A percentile compares a stretch with the other conserved stretches of the same genome.
Evolutionary conservation across 139 green algal species (phyloP).

Genomic region (Yamagishiella unicocca): DNA sequence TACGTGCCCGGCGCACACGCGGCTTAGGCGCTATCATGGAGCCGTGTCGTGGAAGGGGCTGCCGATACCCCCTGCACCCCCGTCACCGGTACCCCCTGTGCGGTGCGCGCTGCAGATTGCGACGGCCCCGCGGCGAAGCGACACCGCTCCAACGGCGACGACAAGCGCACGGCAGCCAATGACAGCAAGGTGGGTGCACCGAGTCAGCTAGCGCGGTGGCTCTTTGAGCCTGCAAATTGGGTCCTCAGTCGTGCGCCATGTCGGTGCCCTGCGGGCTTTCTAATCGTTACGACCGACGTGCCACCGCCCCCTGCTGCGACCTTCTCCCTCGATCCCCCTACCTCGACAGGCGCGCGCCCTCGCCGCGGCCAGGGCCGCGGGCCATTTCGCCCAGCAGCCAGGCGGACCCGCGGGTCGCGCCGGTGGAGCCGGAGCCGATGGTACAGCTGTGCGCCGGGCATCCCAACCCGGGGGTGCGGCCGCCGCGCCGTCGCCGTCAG

Average conservation of each 20-base stretch:
- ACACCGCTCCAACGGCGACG: neutral
- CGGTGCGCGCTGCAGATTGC: neutral
- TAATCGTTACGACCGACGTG: too few relatives aligned
- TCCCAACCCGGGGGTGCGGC: too few relatives aligned
- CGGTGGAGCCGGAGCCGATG: neutral
- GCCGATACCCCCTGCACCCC: too few relatives aligned
- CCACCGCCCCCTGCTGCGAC: neutral
- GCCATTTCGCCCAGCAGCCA: neutral
- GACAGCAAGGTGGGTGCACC: conserved; percentile 9
- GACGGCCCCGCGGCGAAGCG: neutral
- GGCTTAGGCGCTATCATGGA: too few relatives aligned
- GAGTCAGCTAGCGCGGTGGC: too few relatives aligned
- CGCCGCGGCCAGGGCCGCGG: conserved; percentile 2
- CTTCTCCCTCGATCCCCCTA: neutral
- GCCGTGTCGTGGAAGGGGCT: too few relatives aligned
- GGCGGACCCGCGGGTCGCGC: too few relatives aligned
- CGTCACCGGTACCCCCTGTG: neutral
- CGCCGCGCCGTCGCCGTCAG: too few relatives aligned
- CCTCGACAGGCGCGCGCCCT: conserved; percentile 15
- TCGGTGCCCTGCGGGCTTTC: too few relatives aligned
- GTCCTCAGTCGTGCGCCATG: too few relatives aligned
- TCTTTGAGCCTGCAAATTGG: too few relatives aligned
- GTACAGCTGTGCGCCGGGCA: neutral
- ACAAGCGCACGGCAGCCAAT: neutral
- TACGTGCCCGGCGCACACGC: too few relatives aligned